A percentile compares a stretch with the other conserved stretches of the same genome.
phyloP scores from a whole-genome alignment of 2,329 filamentous ascomycete genomes.

The Drechslerella stenobrocha region DNA sequence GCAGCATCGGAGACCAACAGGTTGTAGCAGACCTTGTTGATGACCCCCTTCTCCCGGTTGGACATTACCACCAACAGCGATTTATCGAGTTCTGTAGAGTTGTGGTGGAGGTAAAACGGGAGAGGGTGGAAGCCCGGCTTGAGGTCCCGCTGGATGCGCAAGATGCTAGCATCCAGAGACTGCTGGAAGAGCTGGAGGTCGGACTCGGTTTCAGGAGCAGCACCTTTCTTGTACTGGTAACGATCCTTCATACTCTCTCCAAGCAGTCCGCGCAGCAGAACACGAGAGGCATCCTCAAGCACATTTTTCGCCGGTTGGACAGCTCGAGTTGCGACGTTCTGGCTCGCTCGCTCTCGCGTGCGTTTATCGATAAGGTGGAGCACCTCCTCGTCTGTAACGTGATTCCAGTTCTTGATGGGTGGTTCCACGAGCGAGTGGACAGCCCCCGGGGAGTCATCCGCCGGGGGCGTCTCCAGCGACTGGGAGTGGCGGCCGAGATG shows the following conservation, averaged over 20 bases:
- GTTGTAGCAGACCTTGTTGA: constrained; percentile 47
- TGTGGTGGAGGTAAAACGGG: constrained; percentile 37
- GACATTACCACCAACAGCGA: constrained; percentile 19
- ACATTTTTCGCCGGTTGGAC: constrained; percentile 16
- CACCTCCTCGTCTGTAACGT: constrained; percentile 36
- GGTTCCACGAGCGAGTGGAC: neutral
- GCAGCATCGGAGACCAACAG: constrained; percentile 38
- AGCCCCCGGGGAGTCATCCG: neutral
- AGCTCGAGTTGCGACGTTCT: constrained; percentile 1
- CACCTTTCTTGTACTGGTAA: constrained; percentile 24
- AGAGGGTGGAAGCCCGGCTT: constrained; percentile 34
- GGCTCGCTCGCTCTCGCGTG: constrained; percentile 28
- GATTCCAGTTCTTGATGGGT: constrained; percentile 11
- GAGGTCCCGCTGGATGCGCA: constrained; percentile 14
- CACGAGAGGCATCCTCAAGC: constrained; percentile 36
- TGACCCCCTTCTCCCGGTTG: neutral
- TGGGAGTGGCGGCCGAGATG: constrained; percentile 9
- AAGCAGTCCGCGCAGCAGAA: constrained; percentile 27
- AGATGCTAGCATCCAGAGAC: constrained; percentile 22
- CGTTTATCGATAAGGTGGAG: constrained; percentile 35
- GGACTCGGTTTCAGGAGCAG: constrained; percentile 2
- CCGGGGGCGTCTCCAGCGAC: constrained; percentile 9
- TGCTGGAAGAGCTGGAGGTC: constrained; percentile 27
- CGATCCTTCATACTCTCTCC: constrained; percentile 1
- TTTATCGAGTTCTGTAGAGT: constrained; percentile 30